Evolutionary conservation across 75 land plant genomes (phyloP).

Genomic region (Sequoia sempervirens): DNA sequence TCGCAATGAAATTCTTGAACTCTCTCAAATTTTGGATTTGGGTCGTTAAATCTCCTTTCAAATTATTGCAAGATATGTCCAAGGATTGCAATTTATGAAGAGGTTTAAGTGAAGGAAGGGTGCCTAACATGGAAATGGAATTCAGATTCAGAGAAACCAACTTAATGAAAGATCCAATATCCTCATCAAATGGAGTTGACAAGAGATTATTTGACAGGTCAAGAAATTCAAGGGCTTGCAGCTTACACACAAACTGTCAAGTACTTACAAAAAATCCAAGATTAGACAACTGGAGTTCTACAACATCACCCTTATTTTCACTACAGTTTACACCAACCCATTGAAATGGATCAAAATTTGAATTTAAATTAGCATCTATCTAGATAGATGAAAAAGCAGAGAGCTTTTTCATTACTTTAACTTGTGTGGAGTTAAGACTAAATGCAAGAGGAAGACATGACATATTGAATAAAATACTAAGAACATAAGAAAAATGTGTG

Average conservation of each 20-base stretch:
- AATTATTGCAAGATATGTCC: conserved; percentile 12
- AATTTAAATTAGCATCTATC: not conserved
- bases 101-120: conserved; percentile 14
- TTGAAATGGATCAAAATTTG: not conserved
- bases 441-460: not conserved
- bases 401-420: conserved; percentile 1
- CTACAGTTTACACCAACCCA: conserved; percentile 1
- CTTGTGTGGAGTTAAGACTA: not conserved
- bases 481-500: not conserved
- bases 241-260: not conserved
- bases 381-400: not conserved
- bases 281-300: not conserved
- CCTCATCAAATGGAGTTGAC: not conserved
- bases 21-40: conserved; percentile 15
- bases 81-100: conserved; percentile 13
- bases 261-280: not conserved
- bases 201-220: not conserved
- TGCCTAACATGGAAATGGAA: conserved; percentile 22
- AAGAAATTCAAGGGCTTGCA: not conserved
- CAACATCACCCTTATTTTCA: not conserved
- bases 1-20: conserved; percentile 8
- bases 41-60: conserved; percentile 12
- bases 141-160: conserved; percentile 23
- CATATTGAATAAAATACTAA: not conserved
- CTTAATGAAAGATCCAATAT: not conserved